Percentiles rank a stretch among this genome's conserved stretches.
Evolutionary conservation across 139 green algal species (phyloP).

Genomic region (Chlamydomonas asymmetrica): DNA sequence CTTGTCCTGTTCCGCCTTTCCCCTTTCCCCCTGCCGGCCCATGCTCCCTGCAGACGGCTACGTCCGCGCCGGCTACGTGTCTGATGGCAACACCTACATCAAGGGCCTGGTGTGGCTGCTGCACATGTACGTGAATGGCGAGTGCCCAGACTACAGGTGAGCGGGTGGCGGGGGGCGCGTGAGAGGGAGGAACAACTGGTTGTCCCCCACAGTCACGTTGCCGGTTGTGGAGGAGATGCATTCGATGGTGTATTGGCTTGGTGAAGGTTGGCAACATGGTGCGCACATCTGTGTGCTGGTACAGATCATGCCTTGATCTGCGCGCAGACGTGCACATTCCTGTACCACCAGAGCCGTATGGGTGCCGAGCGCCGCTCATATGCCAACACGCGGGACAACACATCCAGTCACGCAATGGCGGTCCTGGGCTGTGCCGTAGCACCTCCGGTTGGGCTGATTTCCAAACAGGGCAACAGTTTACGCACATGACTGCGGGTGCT

Average conservation of each 20-base stretch:
- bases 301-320: too few species aligned
- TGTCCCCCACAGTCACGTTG: too few species aligned
- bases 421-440: background rate
- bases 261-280: background rate
- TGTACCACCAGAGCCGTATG: background rate
- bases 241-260: background rate
- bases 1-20: too few species aligned
- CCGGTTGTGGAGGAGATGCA: background rate
- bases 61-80: too few species aligned
- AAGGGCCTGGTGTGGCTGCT: slow-evolving; percentile 77
- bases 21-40: too few species aligned
- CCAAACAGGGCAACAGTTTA: too few species aligned
- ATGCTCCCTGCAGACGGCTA: too few species aligned
- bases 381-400: background rate
- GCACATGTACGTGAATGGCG: slow-evolving; percentile 70
- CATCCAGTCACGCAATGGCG: background rate
- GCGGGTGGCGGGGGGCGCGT: background rate
- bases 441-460: background rate
- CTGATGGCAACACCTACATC: too few species aligned
- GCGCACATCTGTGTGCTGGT: background rate
- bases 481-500: background rate
- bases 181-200: background rate
- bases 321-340: background rate
- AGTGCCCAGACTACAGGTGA: slow-evolving; percentile 71
- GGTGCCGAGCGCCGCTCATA: background rate